Percentiles rank a stretch among this genome's conserved stretches.
These are phyloP conservation scores for Volutella citrinella DNA, from an alignment of 2,329 filamentous ascomycete species.

Conservation along the genomic window DNA sequence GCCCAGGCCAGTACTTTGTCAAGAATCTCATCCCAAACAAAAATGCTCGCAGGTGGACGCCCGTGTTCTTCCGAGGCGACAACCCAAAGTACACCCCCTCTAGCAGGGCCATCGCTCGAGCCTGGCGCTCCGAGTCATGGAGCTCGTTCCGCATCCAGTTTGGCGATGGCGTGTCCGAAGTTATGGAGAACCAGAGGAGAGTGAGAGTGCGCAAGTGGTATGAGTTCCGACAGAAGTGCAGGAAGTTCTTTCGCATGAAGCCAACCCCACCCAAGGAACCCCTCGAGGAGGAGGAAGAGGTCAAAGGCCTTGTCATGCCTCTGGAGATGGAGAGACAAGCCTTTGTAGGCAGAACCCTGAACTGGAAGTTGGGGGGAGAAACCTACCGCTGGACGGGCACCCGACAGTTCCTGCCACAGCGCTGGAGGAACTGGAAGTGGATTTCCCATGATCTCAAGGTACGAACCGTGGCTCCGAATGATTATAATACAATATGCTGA, in stretches of 20 bases:
- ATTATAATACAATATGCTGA: no score
- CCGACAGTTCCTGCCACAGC: no score
- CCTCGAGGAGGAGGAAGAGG: constrained; percentile 6
- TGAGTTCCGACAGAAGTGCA: constrained; percentile 1
- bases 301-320: constrained; percentile 2
- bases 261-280: constrained; percentile 4
- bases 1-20: constrained; percentile 11
- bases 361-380: no score
- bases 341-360: constrained; percentile 5
- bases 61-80: constrained; percentile 14
- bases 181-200: constrained; percentile 9
- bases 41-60: constrained; percentile 12
- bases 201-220: constrained; percentile 5
- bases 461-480: no score
- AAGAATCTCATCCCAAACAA: constrained; percentile 16
- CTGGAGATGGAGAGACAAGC: constrained; percentile 4
- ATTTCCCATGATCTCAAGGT: no score
- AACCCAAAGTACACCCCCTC: constrained; percentile 15
- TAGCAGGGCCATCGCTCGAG: constrained; percentile 8
- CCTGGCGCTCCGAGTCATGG: constrained; percentile 11
- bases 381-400: no score
- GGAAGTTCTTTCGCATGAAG: constrained; percentile 6
- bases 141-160: constrained; percentile 14
- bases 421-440: no score
- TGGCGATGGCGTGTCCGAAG: constrained; percentile 13